These are phyloP conservation scores for Penicillium sp. DNA, from an alignment of 2,329 filamentous ascomycete genomes.

Conservation along the genomic window DNA sequence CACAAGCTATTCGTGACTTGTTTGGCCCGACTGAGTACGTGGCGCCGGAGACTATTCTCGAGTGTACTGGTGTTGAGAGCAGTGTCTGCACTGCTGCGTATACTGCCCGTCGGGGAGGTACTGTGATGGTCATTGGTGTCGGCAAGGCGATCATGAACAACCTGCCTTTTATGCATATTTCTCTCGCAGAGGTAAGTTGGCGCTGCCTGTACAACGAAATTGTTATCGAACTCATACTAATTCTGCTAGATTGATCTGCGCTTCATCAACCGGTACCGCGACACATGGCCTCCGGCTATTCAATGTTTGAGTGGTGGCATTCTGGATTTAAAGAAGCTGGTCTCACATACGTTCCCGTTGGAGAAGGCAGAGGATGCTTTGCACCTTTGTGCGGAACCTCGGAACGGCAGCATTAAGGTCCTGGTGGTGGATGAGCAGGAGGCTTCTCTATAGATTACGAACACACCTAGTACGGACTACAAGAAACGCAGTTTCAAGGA, in stretches of 20 bases:
- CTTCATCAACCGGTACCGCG: slow-evolving; percentile 71
- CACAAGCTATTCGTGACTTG: slow-evolving; percentile 54
- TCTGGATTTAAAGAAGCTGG: slow-evolving; percentile 62
- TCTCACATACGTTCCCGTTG: slow-evolving; percentile 65
- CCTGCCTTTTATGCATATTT: slow-evolving; percentile 67
- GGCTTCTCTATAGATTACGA: slow-evolving; percentile 16
- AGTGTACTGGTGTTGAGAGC: slow-evolving; percentile 68
- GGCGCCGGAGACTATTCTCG: slow-evolving; percentile 61
- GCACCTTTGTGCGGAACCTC: slow-evolving; percentile 54
- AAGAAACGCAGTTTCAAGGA: neutral
- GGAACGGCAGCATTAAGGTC: slow-evolving; percentile 61
- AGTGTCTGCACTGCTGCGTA: slow-evolving; percentile 63
- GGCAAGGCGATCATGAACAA: slow-evolving; percentile 65
- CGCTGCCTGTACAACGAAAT: neutral
- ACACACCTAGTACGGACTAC: neutral
- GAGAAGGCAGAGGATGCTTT: slow-evolving; percentile 64
- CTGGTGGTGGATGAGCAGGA: slow-evolving; percentile 58
- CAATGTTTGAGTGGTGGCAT: slow-evolving; percentile 61
- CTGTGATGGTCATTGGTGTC: slow-evolving; percentile 66
- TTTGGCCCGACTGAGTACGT: slow-evolving; percentile 59
- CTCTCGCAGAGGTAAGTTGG: slow-evolving; percentile 53
- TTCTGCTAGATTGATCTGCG: slow-evolving; percentile 61
- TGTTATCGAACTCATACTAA: neutral
- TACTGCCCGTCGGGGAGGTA: slow-evolving; percentile 59
- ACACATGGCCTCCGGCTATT: slow-evolving; percentile 70